A percentile compares a stretch with the other conserved stretches of the same genome.
Evolutionary conservation across 805 yeast genomes (phyloP).

Genomic region (Candida sphagnicola): DNA sequence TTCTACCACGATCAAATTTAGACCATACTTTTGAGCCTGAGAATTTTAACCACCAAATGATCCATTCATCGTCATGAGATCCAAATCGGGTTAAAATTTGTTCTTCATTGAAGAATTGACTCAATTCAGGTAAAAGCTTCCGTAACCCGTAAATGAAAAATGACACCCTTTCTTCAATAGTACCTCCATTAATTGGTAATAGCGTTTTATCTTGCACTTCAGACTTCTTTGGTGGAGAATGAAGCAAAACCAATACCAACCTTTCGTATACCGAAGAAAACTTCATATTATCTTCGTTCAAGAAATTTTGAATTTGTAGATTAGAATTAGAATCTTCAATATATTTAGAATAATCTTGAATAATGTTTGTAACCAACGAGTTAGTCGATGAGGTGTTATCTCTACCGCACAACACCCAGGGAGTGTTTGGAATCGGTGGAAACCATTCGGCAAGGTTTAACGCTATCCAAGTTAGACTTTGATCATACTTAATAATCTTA

Average conservation of each 20-base stretch:
- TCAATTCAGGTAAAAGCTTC: slow-evolving; percentile 68
- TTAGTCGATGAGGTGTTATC: slow-evolving; percentile 29
- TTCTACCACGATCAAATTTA: slow-evolving; percentile 73
- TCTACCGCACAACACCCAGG: slow-evolving; percentile 54
- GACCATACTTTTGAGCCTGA: slow-evolving; percentile 85
- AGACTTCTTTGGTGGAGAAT: slow-evolving; percentile 54
- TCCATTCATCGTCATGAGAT: slow-evolving; percentile 76
- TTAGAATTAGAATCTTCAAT: slow-evolving; percentile 11
- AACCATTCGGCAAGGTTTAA: slow-evolving; percentile 86
- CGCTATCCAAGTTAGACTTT: slow-evolving; percentile 86
- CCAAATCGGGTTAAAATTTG: slow-evolving; percentile 59
- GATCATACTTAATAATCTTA: slow-evolving; percentile 66
- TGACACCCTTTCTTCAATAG: slow-evolving; percentile 62
- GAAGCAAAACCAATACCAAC: slow-evolving; percentile 67
- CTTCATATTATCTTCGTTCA: slow-evolving; percentile 38
- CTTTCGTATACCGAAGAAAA: slow-evolving; percentile 74
- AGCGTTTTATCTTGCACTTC: slow-evolving; percentile 23
- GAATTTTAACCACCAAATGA: slow-evolving; percentile 92
- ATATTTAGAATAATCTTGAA: slow-evolving; percentile 36
- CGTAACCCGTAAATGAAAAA: slow-evolving; percentile 63
- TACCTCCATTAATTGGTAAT: slow-evolving; percentile 56
- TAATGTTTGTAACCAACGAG: slow-evolving; percentile 27
- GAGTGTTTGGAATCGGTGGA: slow-evolving; percentile 56
- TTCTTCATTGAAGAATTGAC: slow-evolving; percentile 74
- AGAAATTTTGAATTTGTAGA: slow-evolving; percentile 21